phyloP scores from a whole-genome alignment of 2,329 filamentous ascomycete species.

The Zymoseptoria ardabiliae region DNA sequence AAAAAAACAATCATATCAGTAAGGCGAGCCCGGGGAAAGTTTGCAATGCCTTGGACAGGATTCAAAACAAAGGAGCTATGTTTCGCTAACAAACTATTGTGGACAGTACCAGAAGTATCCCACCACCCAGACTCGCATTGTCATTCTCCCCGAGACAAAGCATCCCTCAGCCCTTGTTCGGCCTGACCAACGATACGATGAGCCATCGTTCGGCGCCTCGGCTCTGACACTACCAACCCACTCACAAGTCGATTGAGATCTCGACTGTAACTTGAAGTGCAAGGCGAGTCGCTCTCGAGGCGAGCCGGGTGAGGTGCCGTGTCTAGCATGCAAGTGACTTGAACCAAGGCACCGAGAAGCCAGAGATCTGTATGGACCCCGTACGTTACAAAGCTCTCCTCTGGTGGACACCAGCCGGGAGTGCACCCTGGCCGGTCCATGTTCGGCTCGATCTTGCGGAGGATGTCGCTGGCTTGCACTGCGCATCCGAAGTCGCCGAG shows the following conservation, averaged over 20 bases:
- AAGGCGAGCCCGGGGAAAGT: background rate
- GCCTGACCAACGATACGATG: background rate
- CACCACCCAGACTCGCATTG: background rate
- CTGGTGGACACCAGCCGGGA: constrained; percentile 14
- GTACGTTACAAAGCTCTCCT: constrained; percentile 8
- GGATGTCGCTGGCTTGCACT: constrained; percentile 9
- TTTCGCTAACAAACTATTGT: background rate
- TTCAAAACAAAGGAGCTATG: background rate
- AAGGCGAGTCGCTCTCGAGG: background rate
- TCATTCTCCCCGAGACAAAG: background rate
- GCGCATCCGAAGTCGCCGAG: constrained; percentile 18
- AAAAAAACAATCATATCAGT: too few species aligned
- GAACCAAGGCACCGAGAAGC: constrained; percentile 10
- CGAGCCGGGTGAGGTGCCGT: background rate
- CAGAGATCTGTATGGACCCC: constrained; percentile 14
- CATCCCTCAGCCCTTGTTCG: background rate
- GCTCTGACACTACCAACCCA: background rate
- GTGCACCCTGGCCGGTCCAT: constrained; percentile 11
- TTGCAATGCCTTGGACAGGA: background rate
- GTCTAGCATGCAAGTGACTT: constrained; percentile 1
- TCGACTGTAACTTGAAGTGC: background rate
- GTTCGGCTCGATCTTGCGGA: constrained; percentile 3
- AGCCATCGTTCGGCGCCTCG: background rate
- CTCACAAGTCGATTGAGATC: background rate
- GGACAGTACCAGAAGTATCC: background rate